Conservation (phyloP, 208 protist genomes). For the Strigomonas culicis region DNA sequence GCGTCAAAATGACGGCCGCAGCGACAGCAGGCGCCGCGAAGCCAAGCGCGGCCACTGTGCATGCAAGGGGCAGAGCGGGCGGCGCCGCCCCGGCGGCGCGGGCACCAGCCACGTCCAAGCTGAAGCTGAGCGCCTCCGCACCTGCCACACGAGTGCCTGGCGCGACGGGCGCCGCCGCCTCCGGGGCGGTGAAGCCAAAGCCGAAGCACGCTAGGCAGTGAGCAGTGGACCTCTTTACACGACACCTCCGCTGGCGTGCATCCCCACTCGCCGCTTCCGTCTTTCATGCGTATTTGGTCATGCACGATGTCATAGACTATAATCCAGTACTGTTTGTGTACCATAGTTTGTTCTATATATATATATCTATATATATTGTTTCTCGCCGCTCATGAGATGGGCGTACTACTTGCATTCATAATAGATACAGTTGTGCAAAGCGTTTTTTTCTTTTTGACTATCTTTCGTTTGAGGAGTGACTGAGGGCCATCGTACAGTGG, state of each 20-base stretch:
- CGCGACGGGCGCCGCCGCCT: background rate
- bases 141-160: background rate
- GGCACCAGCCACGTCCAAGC: conserved; percentile 6
- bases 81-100: background rate
- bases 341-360: no score
- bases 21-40: background rate
- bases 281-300: no score
- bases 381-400: no score
- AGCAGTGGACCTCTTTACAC: background rate
- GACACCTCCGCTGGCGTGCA: no score
- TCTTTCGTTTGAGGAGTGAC: no score
- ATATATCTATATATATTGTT: no score
- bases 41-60: background rate
- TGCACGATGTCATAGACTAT: no score
- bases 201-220: conserved; percentile 7
- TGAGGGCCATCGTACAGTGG: no score
- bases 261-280: background rate
- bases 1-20: no score
- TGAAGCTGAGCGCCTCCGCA: conserved; percentile 8
- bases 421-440: no score
- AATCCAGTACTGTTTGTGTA: no score
- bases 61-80: background rate
- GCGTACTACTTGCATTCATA: no score
- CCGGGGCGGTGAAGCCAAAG: conserved; percentile 12
- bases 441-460: background rate